Evolutionary conservation across 2,329 filamentous ascomycete genomes (phyloP), one percentile per base, ranked within the genome.

Genomic region (Monilinia aucupariae): DNA sequence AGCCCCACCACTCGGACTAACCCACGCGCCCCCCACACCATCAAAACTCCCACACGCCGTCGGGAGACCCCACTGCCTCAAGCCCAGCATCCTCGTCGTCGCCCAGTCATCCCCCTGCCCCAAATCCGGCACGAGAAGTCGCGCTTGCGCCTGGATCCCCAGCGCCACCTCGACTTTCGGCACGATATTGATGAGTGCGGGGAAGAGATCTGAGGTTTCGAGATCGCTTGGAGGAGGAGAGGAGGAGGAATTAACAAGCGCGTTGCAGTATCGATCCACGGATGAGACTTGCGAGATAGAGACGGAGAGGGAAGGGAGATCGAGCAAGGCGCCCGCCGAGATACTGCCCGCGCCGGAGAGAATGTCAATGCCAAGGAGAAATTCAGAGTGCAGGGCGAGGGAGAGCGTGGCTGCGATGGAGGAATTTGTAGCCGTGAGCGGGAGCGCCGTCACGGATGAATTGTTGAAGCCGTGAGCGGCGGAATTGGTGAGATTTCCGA

Each of bases 11-110:
- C 41, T 54, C 6, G 62, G 41, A 25, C 48, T 45, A 54, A 51
- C 62, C 20, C 53, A 60, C 0, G 41, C 48, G 6, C 30, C 53
- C 5, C 41, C 41, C 22, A 4, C 37, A 4, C 15, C 32, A 61
- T 61, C 62, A 17, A 43, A 63, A 17, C 56, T 64, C 49, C 54
- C 30, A 52, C 62, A 61, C 1, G 39, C 48, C 3, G 62, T 64
- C 12, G 49, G 62, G 9, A 61, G 41, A 2, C n/a, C 1, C 13
- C 54, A 13, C 20, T 8, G 8, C 2, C 49, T 61, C 15, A 32
- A 41, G 10, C 17, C 47, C 15, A 61, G 17, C 10, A 56, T 64
- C n/a, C 22, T 20, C 4, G 59, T 56, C 27, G 37, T 54, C 3
- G n/a, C 25, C 32, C 15, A 55, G n/a, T n/a, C 41, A 13, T 15